Percentiles rank a stretch among this genome's conserved stretches.
Conservation (phyloP, 805 yeast species). For the Wickerhamomyces kurtzmanii region DNA sequence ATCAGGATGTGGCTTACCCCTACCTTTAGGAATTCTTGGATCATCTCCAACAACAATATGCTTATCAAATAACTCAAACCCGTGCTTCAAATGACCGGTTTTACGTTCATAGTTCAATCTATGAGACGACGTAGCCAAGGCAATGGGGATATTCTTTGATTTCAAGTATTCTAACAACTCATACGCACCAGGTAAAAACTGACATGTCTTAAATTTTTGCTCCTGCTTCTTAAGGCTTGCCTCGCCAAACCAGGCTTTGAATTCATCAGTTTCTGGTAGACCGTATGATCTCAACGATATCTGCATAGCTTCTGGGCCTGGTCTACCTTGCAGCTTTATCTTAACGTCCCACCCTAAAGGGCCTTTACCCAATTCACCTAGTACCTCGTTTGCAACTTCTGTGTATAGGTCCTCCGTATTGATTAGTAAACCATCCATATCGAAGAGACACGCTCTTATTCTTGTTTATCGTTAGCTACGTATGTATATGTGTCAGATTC, state of each 20-base stretch:
- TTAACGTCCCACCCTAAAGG: conserved; percentile 88
- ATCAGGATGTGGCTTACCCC: conserved; percentile 92
- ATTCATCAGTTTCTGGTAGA: conserved; percentile 59
- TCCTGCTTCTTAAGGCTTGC: conserved; percentile 41
- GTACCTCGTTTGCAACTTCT: conserved; percentile 54
- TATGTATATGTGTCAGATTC: background rate
- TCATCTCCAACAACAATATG: conserved; percentile 88
- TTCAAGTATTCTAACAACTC: conserved; percentile 52
- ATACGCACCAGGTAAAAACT: conserved; percentile 78
- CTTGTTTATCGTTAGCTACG: background rate
- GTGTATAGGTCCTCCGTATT: conserved; percentile 93
- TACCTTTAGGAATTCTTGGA: conserved; percentile 67
- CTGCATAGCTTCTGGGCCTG: conserved; percentile 68
- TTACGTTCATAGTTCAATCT: conserved; percentile 53
- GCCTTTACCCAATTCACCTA: conserved; percentile 65
- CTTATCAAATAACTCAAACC: conserved; percentile 52
- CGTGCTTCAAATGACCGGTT: conserved; percentile 57
- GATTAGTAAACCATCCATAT: conserved; percentile 92
- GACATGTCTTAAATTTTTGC: conserved; percentile 49
- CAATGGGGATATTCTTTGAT: conserved; percentile 58
- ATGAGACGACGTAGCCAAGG: conserved; percentile 83
- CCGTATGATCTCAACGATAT: conserved; percentile 59
- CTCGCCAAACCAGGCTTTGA: conserved; percentile 43
- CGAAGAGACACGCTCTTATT: conserved; percentile 64
- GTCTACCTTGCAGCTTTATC: conserved; percentile 80